These are phyloP conservation scores for Prunus davidiana DNA, from an alignment of 306 rosid genomes.

Conservation along the genomic window DNA sequence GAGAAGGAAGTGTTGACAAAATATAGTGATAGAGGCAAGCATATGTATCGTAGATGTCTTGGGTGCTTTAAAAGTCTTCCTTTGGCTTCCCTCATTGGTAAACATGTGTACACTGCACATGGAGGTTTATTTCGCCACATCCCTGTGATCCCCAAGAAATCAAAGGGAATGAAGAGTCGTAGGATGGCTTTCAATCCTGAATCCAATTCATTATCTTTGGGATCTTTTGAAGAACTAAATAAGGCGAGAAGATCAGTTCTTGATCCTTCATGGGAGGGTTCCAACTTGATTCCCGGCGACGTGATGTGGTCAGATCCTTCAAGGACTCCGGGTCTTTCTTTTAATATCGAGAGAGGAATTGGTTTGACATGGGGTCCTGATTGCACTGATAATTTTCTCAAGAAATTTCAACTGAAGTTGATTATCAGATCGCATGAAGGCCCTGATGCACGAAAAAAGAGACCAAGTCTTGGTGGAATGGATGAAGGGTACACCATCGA, in stretches of 20 bases:
- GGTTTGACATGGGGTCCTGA: slow-evolving; percentile 92
- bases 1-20: slow-evolving; percentile 74
- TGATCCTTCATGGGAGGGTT: slow-evolving; percentile 87
- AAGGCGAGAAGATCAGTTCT: slow-evolving; percentile 75
- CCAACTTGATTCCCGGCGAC: slow-evolving; percentile 82
- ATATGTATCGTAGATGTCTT: slow-evolving; percentile 71
- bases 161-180: slow-evolving; percentile 64
- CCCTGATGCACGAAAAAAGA: slow-evolving; percentile 88
- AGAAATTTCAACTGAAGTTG: slow-evolving; percentile 60
- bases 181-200: slow-evolving; percentile 25
- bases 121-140: slow-evolving; percentile 85
- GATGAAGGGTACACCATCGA: slow-evolving; percentile 78
- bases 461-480: slow-evolving; percentile 78
- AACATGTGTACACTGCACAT: slow-evolving; percentile 75
- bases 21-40: slow-evolving; percentile 71
- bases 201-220: slow-evolving; percentile 44
- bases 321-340: slow-evolving; percentile 66
- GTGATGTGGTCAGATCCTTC: slow-evolving; percentile 97
- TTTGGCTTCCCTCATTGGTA: slow-evolving; percentile 70
- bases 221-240: slow-evolving; percentile 68
- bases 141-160: slow-evolving; percentile 50
- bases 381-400: slow-evolving; percentile 78
- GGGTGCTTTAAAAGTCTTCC: slow-evolving; percentile 89
- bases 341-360: slow-evolving; percentile 74
- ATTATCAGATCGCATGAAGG: slow-evolving; percentile 95